A percentile compares a stretch with the other conserved stretches of the same genome.
Conservation (phyloP, 2,329 filamentous ascomycete species). For the Claviceps digitariae region DNA sequence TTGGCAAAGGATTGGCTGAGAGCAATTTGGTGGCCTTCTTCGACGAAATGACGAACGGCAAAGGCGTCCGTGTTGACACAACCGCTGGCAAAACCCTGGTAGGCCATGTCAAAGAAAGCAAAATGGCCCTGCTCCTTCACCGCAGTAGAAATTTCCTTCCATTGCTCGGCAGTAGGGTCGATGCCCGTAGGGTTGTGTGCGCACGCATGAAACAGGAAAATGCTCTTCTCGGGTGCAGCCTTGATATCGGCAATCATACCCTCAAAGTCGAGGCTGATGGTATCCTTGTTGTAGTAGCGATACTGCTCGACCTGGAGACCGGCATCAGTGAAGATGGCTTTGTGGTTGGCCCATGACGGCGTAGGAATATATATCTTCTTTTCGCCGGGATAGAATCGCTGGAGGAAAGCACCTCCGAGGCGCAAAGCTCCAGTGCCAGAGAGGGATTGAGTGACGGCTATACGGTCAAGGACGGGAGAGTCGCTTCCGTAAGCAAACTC, state of each 20-base stretch:
- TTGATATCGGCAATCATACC: conserved; percentile 87
- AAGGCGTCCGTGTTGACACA: conserved; percentile 89
- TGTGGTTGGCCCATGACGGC: conserved; percentile 97
- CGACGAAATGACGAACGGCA: conserved; percentile 82
- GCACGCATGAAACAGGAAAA: conserved; percentile 91
- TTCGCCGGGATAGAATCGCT: conserved; percentile 77
- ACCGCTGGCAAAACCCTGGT: conserved; percentile 94
- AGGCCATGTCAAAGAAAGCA: conserved; percentile 98
- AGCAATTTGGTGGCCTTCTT: conserved; percentile 77
- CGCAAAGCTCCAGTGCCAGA: conserved; percentile 93
- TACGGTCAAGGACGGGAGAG: conserved; percentile 61
- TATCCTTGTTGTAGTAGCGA: conserved; percentile 98
- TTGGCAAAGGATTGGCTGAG: conserved; percentile 94
- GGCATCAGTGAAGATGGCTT: conserved; percentile 86
- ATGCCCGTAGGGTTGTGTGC: conserved; percentile 97
- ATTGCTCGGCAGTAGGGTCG: conserved; percentile 84
- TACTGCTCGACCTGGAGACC: conserved; percentile 89
- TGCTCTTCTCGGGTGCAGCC: conserved; percentile 70
- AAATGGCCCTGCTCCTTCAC: conserved; percentile 81
- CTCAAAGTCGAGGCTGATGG: conserved; percentile 94
- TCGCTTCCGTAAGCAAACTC: conserved; percentile 79
- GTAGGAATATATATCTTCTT: conserved; percentile 96
- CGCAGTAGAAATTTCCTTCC: conserved; percentile 76
- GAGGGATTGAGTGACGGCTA: conserved; percentile 94
- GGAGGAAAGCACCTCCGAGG: conserved; percentile 85